Percentiles rank a stretch among this genome's conserved stretches.
These are phyloP conservation scores for Epicoccum nigrum DNA, from an alignment of 2,329 filamentous ascomycete species.

Conservation along the genomic window DNA sequence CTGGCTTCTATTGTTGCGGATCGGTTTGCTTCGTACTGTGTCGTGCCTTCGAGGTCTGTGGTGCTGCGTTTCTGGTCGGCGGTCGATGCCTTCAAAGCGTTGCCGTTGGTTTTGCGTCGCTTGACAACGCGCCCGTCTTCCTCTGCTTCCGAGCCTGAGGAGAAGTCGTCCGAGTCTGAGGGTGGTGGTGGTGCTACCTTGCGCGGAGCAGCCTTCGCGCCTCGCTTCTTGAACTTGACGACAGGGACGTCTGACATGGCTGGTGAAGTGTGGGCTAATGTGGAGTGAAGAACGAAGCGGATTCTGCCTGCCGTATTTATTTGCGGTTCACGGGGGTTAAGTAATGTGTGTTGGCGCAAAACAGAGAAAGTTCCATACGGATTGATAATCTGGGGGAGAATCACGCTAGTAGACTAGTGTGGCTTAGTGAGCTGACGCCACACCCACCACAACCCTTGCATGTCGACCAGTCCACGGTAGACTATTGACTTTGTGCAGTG, in stretches of 20 bases:
- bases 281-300: not conserved
- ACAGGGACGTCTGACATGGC: slow-evolving; percentile 55
- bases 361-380: slow-evolving; percentile 11
- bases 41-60: slow-evolving; percentile 49
- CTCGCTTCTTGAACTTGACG: slow-evolving; percentile 84
- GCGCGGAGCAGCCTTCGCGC: slow-evolving; percentile 76
- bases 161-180: slow-evolving; percentile 57
- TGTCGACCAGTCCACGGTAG: no score
- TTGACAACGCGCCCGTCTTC: slow-evolving; percentile 73
- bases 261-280: not conserved
- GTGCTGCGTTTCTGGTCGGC: slow-evolving; percentile 56
- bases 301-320: not conserved
- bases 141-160: slow-evolving; percentile 78
- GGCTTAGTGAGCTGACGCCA: slow-evolving; percentile 3
- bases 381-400: slow-evolving; percentile 16
- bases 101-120: slow-evolving; percentile 72
- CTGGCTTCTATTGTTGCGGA: slow-evolving; percentile 66
- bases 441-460: not conserved
- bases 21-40: slow-evolving; percentile 66
- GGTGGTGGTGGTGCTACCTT: slow-evolving; percentile 79
- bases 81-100: slow-evolving; percentile 70
- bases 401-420: slow-evolving; percentile 5
- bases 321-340: not conserved
- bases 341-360: not conserved
- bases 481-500: not conserved